A percentile compares a stretch with the other conserved stretches of the same genome.
Conservation (phyloP, 306 rosid genomes). For the Gillenia trifoliata region DNA sequence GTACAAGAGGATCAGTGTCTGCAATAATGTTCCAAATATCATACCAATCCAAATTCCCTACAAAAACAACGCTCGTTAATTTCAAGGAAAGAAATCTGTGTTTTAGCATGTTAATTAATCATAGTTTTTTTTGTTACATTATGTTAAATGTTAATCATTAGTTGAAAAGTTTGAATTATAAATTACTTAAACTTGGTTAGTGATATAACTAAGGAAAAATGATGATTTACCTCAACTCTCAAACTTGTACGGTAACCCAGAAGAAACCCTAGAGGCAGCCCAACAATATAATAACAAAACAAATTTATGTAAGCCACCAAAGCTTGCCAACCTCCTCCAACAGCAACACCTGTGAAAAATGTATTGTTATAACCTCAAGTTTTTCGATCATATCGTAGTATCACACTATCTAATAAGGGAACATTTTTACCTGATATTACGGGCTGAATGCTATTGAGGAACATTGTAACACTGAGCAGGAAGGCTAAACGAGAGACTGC, state of each 20-base stretch:
- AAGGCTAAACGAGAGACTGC: slow-evolving; percentile 80
- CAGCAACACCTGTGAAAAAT: slow-evolving; percentile 73
- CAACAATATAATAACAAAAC: slow-evolving; percentile 71
- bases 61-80: slow-evolving; percentile 11
- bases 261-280: slow-evolving; percentile 82
- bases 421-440: slow-evolving; percentile 65
- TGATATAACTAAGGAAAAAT: neutral
- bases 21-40: slow-evolving; percentile 81
- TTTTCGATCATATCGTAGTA: neutral
- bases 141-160: neutral
- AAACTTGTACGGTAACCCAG: slow-evolving; percentile 66
- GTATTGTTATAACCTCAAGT: neutral
- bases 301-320: slow-evolving; percentile 87
- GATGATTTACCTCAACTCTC: slow-evolving; percentile 65
- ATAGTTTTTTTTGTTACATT: too few relatives aligned
- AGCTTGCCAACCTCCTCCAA: slow-evolving; percentile 99
- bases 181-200: neutral
- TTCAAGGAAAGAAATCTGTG: neutral
- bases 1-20: slow-evolving; percentile 58
- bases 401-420: neutral
- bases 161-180: neutral
- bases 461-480: slow-evolving; percentile 84
- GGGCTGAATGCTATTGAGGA: slow-evolving; percentile 85
- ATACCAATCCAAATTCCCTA: slow-evolving; percentile 96
- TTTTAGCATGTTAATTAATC: neutral